Percentiles rank a stretch among this genome's conserved stretches.
Evolutionary conservation across 305 asterid species (phyloP).

Genomic region (Ilex paraguariensis): DNA sequence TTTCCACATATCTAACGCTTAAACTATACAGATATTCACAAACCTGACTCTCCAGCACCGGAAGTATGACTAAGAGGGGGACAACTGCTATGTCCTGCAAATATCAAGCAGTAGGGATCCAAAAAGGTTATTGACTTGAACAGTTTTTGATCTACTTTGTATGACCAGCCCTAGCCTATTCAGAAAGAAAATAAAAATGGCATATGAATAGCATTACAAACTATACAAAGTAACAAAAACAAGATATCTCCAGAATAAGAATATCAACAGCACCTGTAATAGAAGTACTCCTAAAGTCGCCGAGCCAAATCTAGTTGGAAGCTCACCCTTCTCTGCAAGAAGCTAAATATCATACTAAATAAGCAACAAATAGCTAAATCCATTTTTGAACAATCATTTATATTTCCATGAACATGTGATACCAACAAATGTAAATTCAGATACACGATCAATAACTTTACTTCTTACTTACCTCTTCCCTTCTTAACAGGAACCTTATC

Average conservation of each 20-base stretch:
- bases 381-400: not conserved
- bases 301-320: conserved; percentile 96
- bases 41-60: conserved; percentile 98
- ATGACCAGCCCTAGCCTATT: conserved; percentile 25
- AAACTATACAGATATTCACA: not conserved
- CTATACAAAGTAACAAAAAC: conserved; percentile 17
- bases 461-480: too few species aligned
- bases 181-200: conserved; percentile 3
- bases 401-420: not conserved
- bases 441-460: too few species aligned
- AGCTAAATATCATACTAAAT: conserved; percentile 53
- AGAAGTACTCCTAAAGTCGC: conserved; percentile 96
- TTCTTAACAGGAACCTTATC: not conserved
- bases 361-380: conserved; percentile 27
- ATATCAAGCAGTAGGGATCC: conserved; percentile 36
- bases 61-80: conserved; percentile 94
- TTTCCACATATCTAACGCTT: too few species aligned
- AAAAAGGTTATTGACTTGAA: conserved; percentile 29
- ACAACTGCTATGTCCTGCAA: conserved; percentile 98
- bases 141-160: conserved; percentile 14
- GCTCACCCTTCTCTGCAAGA: conserved; percentile 99
- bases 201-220: conserved; percentile 9
- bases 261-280: conserved; percentile 58
- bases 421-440: too few species aligned
- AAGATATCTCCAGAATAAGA: conserved; percentile 6